Percentiles rank a stretch among this genome's conserved stretches.
Evolutionary conservation across 208 protist genomes (phyloP).

Genomic region (Willaertia magna): DNA sequence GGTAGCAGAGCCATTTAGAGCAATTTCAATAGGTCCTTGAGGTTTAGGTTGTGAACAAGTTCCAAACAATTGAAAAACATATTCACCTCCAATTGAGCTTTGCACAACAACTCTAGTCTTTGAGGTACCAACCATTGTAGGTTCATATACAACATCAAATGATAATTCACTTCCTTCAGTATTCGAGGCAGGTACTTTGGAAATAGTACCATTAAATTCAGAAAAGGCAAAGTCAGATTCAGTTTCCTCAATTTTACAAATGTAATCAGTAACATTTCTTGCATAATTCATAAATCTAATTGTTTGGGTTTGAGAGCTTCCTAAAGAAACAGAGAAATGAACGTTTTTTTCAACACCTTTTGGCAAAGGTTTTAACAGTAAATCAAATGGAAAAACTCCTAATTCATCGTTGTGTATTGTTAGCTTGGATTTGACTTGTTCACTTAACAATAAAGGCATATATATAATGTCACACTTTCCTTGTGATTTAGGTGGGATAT

Average conservation of each 20-base stretch:
- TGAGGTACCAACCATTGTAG: slow-evolving; percentile 53
- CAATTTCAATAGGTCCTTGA: slow-evolving; percentile 70
- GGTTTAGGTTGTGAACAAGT: slow-evolving; percentile 65
- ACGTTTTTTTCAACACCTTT: slow-evolving; percentile 51
- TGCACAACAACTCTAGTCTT: slow-evolving; percentile 59
- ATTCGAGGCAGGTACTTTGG: slow-evolving; percentile 28
- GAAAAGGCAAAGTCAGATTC: slow-evolving; percentile 29
- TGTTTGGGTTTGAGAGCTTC: slow-evolving; percentile 37
- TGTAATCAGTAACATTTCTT: slow-evolving; percentile 62
- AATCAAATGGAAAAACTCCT: slow-evolving; percentile 54
- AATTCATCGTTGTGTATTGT: slow-evolving; percentile 55
- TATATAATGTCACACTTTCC: slow-evolving; percentile 54
- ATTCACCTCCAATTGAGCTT: slow-evolving; percentile 65
- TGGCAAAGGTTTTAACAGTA: slow-evolving; percentile 45
- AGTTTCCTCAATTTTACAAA: slow-evolving; percentile 36
- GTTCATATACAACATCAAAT: slow-evolving; percentile 80
- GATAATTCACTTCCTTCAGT: slow-evolving; percentile 65
- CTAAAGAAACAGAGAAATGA: slow-evolving; percentile 64
- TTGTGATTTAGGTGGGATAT: slow-evolving; percentile 46
- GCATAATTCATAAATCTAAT: slow-evolving; percentile 39
- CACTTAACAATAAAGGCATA: slow-evolving; percentile 61
- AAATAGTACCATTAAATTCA: slow-evolving; percentile 38
- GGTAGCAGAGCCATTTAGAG: background rate
- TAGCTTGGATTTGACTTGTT: slow-evolving; percentile 47
- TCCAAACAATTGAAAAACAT: slow-evolving; percentile 69